Evolutionary conservation across 257 asterid genomes (phyloP).

Genomic region (Nemophila menziesii): DNA sequence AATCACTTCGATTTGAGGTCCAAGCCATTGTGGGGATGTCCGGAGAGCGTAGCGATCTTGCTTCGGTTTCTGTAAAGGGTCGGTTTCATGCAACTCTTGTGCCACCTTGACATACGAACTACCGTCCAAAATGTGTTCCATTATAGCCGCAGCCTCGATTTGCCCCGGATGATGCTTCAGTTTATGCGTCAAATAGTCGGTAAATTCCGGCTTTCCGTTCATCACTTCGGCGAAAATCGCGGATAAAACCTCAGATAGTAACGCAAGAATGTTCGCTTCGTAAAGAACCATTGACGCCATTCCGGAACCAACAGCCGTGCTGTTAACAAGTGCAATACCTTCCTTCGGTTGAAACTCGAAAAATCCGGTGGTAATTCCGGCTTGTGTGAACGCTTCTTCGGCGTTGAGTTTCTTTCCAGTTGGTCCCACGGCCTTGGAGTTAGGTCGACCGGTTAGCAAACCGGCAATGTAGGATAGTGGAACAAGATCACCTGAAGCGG

Average conservation of each 20-base stretch:
- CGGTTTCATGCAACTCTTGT: constrained; percentile 29
- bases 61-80: constrained; percentile 38
- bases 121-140: constrained; percentile 40
- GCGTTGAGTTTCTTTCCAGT: constrained; percentile 30
- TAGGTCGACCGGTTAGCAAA: constrained; percentile 34
- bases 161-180: constrained; percentile 46
- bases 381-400: constrained; percentile 29
- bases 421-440: constrained; percentile 37
- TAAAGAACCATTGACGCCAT: constrained; percentile 40
- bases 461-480: constrained; percentile 43
- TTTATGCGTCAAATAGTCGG: constrained; percentile 40
- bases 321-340: constrained; percentile 43
- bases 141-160: constrained; percentile 45
- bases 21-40: constrained; percentile 46
- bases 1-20: constrained; percentile 42
- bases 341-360: constrained; percentile 44
- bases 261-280: constrained; percentile 27
- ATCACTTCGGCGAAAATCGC: constrained; percentile 46
- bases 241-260: constrained; percentile 30
- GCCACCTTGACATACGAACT: constrained; percentile 33
- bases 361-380: constrained; percentile 22
- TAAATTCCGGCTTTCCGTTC: constrained; percentile 43
- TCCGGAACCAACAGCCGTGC: constrained; percentile 46
- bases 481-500: constrained; percentile 43
- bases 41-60: constrained; percentile 41